phyloP scores from a whole-genome alignment of 2,329 filamentous ascomycete genomes.

The Exutisphaerella laricina region DNA sequence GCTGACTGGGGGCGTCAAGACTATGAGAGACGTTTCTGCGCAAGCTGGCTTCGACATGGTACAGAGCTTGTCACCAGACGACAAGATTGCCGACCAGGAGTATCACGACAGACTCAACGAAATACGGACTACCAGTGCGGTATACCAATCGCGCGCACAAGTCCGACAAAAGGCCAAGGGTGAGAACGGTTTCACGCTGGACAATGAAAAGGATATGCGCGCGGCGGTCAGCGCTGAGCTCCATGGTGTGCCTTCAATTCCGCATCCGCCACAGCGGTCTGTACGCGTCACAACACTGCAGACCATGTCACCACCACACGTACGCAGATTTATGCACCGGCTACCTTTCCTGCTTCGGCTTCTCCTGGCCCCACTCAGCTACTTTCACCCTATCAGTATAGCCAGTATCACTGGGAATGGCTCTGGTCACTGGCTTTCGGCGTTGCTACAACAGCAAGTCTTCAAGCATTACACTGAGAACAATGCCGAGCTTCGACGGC shows the following conservation, averaged over 20 bases:
- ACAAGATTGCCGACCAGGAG: conserved; percentile 39
- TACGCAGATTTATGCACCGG: conserved; percentile 45
- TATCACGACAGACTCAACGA: conserved; percentile 40
- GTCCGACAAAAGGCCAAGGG: conserved; percentile 27
- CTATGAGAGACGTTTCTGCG: conserved; percentile 35
- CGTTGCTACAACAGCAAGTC: conserved; percentile 43
- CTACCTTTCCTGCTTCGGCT: conserved; percentile 47
- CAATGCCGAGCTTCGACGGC: conserved; percentile 41
- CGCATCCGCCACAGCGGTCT: conserved; percentile 46
- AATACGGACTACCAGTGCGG: conserved; percentile 38
- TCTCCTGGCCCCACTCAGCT: conserved; percentile 45
- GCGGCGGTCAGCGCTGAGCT: conserved; percentile 48
- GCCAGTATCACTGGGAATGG: conserved; percentile 47
- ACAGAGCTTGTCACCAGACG: conserved; percentile 42
- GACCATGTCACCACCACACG: conserved; percentile 37
- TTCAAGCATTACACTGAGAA: conserved; percentile 46
- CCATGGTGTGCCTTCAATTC: conserved; percentile 44
- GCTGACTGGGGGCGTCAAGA: conserved; percentile 37
- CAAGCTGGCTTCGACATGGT: conserved; percentile 38
- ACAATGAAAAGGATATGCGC: conserved; percentile 42
- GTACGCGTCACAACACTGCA: conserved; percentile 47
- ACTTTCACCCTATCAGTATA: conserved; percentile 50
- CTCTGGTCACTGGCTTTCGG: conserved; percentile 48
- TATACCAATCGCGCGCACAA: conserved; percentile 34
- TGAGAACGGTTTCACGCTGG: conserved; percentile 33